phyloP scores from a whole-genome alignment of 2,329 filamentous ascomycete genomes.

The Lasiodiplodia gonubiensis region DNA sequence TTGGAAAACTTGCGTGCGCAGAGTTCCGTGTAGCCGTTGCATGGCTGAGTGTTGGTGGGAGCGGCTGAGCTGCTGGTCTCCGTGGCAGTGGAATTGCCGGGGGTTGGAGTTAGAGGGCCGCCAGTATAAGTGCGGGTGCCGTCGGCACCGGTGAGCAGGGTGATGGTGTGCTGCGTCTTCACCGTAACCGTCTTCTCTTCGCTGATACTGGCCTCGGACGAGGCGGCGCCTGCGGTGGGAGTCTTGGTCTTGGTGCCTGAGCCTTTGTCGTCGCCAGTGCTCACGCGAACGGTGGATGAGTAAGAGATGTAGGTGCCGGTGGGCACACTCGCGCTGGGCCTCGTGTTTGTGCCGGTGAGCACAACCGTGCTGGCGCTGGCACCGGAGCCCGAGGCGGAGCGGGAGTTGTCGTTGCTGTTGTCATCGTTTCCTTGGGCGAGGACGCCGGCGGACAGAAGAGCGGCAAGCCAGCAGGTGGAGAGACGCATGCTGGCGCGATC shows the following conservation, averaged over 20 bases:
- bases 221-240: conserved; percentile 8
- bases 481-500: conserved; percentile 26
- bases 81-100: conserved; percentile 30
- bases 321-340: conserved; percentile 7
- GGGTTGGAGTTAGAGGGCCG: conserved; percentile 15
- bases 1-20: conserved; percentile 48
- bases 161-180: conserved; percentile 20
- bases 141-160: conserved; percentile 22
- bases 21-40: conserved; percentile 49
- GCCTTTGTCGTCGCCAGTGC: conserved; percentile 6
- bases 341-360: conserved; percentile 21
- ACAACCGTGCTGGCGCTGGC: conserved; percentile 2
- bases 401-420: not conserved
- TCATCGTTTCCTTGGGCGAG: conserved; percentile 17
- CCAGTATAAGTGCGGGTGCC: conserved; percentile 22
- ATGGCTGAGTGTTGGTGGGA: conserved; percentile 49
- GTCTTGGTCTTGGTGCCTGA: not conserved
- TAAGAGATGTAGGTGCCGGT: conserved; percentile 29
- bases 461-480: conserved; percentile 14
- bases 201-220: not conserved
- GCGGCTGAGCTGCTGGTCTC: conserved; percentile 37
- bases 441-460: conserved; percentile 8
- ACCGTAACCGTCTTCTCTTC: conserved; percentile 23
- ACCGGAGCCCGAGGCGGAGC: not conserved
- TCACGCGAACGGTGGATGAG: conserved; percentile 14